Evolutionary conservation across 371 early-diverging fungal species (phyloP).

Genomic region (Funneliformis caledonium): DNA sequence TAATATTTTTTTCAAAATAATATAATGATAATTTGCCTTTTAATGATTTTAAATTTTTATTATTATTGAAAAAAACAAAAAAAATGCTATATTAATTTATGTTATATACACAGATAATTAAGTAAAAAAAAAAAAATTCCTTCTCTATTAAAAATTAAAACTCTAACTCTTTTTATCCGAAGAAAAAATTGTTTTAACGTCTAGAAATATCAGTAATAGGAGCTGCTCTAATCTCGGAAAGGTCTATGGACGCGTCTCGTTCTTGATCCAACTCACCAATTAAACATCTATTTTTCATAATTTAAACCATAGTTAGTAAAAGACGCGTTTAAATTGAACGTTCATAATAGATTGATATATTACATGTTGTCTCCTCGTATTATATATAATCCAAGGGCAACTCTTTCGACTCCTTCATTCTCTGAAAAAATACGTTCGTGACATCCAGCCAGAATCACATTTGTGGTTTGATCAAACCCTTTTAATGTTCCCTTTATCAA

Average conservation of each 20-base stretch:
- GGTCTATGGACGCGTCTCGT: conserved; percentile 52
- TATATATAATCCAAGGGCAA: conserved; percentile 75
- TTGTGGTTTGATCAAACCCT: conserved; percentile 83
- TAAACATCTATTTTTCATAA: conserved; percentile 45
- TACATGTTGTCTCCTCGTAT: conserved; percentile 82
- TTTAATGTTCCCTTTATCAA: conserved; percentile 63
- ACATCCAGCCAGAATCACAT: conserved; percentile 73
- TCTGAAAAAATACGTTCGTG: conserved; percentile 78
- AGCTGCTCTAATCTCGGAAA: conserved; percentile 50
- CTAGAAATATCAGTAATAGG: conserved; percentile 35
- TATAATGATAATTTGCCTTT: too few relatives aligned
- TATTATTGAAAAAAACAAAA: too few relatives aligned
- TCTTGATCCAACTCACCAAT: conserved; percentile 57
- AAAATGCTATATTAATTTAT: not conserved
- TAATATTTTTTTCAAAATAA: too few relatives aligned
- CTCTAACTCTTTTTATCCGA: not conserved
- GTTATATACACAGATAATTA: not conserved
- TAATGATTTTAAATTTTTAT: too few relatives aligned
- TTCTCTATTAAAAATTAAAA: not conserved
- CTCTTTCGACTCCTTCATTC: conserved; percentile 71
- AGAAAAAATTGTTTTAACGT: conserved; percentile 13
- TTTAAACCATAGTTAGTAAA: conserved; percentile 3
- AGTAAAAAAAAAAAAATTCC: not conserved
- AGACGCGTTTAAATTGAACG: too few relatives aligned
- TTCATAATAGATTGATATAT: not conserved